Base-by-base conservation (phyloP, 257 asterid genomes). In the Solanum medicagineum region DNA sequence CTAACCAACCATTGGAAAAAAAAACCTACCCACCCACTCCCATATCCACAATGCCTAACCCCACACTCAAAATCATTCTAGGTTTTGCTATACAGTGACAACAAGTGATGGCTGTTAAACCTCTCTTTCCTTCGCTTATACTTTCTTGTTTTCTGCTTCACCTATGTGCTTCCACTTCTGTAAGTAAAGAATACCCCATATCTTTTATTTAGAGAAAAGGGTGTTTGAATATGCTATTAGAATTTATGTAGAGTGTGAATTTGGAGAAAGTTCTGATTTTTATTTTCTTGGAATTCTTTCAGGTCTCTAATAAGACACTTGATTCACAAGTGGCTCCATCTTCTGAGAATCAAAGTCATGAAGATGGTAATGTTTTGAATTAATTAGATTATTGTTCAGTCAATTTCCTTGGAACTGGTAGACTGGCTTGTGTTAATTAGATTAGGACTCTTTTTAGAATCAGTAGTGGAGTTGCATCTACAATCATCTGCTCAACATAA, bases 161-260 rank as follows among this genome's bases (percentile, higher is more conserved):
- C 15, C 71, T 83, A 54, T 86, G 85, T 5, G 89, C 92, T 87
- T 88, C 90, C 87, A 83, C 79, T 86, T 89, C 90, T 86, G 94
- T 92, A 44, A 85, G 93, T 68, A 22, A 86, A 62, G 20, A 65
- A 51, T 57, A 77, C 4, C 20, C 10, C 62, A 11, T 73, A 7
- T 0, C 8, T 84, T 85, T n/a, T 42, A 24, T 54, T 12, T 0
- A 80, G 57, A 24, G 45, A 24, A 51, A 77, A 79, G 49, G 65
- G 65, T 53, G 24, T 79, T 45, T 77, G 63, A 77, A 77, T 26
- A 15, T 77, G 65, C 10, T 53, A 1, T 26, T 14, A 16, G 83
- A 79, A 29, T 53, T 79, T 29, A 79, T 53, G 2, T 53, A 53
- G 49, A 29, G 45, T 53, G 51, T 54, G 65, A 79, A 79, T 79